Evolutionary conservation across 805 yeast species (phyloP).

Genomic region (Lachancea waltii): DNA sequence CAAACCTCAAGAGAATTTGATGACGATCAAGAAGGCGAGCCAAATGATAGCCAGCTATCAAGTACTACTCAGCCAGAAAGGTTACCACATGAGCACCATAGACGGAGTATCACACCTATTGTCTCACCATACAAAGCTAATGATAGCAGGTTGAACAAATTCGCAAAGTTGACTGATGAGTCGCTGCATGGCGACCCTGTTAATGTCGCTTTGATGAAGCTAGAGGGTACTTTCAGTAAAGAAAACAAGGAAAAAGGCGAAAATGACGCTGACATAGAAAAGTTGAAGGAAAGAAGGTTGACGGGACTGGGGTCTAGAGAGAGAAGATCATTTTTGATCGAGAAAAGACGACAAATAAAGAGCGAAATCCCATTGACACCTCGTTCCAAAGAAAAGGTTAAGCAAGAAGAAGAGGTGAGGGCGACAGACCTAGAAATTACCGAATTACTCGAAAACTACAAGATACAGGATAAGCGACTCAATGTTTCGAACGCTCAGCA

Average conservation of each 20-base stretch:
- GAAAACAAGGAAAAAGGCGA: slow-evolving; percentile 10
- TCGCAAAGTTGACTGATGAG: slow-evolving; percentile 83
- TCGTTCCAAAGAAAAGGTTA: slow-evolving; percentile 8
- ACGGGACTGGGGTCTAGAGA: slow-evolving; percentile 17
- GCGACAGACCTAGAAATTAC: slow-evolving; percentile 15
- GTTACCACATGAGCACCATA: slow-evolving; percentile 6
- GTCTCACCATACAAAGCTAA: slow-evolving; percentile 3
- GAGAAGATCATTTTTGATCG: slow-evolving; percentile 31
- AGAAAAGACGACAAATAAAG: slow-evolving; percentile 36
- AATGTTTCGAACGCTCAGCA: slow-evolving; percentile 33
- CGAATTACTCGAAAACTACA: slow-evolving; percentile 22
- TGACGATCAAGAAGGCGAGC: slow-evolving; percentile 2
- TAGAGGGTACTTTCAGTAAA: slow-evolving; percentile 57
- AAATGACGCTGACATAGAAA: slow-evolving; percentile 6
- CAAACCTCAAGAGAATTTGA: slow-evolving; percentile 3
- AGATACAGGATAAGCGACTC: slow-evolving; percentile 24
- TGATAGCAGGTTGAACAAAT: slow-evolving; percentile 33
- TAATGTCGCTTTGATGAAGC: slow-evolving; percentile 62
- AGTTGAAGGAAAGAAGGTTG: slow-evolving; percentile 7
- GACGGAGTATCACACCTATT: slow-evolving; percentile 8
- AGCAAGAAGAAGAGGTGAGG: slow-evolving; percentile 3
- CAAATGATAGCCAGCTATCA: slow-evolving; percentile 2
- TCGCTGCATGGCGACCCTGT: slow-evolving; percentile 62
- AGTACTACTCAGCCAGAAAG: slow-evolving; percentile 3
- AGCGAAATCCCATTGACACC: slow-evolving; percentile 32